These are phyloP conservation scores for Pseudopediastrum boryanum DNA, from an alignment of 139 green algal genomes.

Conservation along the genomic window DNA sequence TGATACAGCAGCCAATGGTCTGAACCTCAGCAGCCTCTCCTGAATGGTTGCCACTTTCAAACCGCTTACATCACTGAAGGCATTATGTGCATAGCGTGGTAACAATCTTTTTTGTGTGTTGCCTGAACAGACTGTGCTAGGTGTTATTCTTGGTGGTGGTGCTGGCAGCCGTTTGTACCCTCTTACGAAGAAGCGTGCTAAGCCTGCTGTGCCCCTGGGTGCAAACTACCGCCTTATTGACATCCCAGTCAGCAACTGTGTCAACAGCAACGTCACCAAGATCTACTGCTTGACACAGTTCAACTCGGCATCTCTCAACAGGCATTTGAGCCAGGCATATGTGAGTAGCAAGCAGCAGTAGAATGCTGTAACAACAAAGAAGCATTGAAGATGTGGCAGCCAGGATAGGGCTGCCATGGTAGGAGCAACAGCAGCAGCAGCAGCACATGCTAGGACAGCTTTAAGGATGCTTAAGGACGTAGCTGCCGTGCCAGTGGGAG, in stretches of 20 bases:
- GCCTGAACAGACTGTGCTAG: conserved; percentile 84
- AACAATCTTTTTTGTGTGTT: neutral
- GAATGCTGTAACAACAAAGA: too few species aligned
- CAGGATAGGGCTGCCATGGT: neutral
- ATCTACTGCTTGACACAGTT: conserved; percentile 99
- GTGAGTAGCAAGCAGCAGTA: conserved; percentile 51
- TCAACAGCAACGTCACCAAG: conserved; percentile 99
- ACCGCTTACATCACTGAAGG: too few species aligned
- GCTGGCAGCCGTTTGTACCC: conserved; percentile 96
- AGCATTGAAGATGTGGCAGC: neutral
- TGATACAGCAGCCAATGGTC: too few species aligned
- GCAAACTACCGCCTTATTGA: conserved; percentile 99
- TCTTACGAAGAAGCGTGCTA: conserved; percentile 98
- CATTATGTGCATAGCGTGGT: neutral
- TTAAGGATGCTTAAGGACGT: too few species aligned
- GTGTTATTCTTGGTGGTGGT: conserved; percentile 96
- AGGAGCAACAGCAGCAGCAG: too few species aligned
- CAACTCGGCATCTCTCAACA: conserved; percentile 99
- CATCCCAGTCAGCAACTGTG: conserved; percentile 99
- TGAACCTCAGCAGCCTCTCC: too few species aligned
- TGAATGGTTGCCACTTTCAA: too few species aligned
- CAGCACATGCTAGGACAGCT: too few species aligned
- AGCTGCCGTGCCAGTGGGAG: too few species aligned
- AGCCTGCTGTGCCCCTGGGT: conserved; percentile 98
- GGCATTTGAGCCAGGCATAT: conserved; percentile 97